Evolutionary conservation across 2,329 filamentous ascomycete species (phyloP).

Genomic region (Botryotinia convoluta): DNA sequence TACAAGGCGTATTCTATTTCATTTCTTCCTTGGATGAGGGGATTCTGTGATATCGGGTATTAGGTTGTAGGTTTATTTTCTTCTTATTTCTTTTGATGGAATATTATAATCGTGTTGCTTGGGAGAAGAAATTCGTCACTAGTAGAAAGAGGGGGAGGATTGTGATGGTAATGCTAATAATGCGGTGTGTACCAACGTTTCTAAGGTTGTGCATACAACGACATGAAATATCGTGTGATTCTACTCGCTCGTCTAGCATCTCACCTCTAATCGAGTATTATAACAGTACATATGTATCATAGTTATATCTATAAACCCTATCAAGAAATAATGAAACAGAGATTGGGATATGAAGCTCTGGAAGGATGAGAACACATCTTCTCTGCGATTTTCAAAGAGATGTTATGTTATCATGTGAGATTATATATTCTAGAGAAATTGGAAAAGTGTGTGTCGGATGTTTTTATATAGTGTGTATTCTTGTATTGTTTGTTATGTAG

Average conservation of each 20-base stretch:
- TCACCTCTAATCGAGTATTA: too few species aligned
- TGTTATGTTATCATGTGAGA: background rate
- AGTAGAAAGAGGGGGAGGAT: background rate
- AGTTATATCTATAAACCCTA: background rate
- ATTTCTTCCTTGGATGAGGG: rapidly evolving
- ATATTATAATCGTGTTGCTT: too few species aligned
- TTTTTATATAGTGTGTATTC: too few species aligned
- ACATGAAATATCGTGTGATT: background rate
- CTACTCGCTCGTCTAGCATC: background rate
- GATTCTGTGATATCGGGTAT: background rate
- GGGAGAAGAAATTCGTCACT: background rate
- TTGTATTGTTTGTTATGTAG: too few species aligned
- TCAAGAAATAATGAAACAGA: background rate
- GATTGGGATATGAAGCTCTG: background rate
- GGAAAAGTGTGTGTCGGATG: too few species aligned
- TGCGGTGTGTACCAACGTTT: too few species aligned
- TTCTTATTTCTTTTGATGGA: too few species aligned
- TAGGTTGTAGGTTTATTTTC: too few species aligned
- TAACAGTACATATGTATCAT: background rate
- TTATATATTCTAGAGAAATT: background rate
- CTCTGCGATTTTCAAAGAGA: background rate
- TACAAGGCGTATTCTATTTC: background rate
- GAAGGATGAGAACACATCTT: background rate
- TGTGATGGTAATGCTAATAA: too few species aligned
- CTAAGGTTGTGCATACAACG: background rate